Conservation (phyloP, 192 early-diverging fungal genomes). For the Coemansia nantahalensis region DNA sequence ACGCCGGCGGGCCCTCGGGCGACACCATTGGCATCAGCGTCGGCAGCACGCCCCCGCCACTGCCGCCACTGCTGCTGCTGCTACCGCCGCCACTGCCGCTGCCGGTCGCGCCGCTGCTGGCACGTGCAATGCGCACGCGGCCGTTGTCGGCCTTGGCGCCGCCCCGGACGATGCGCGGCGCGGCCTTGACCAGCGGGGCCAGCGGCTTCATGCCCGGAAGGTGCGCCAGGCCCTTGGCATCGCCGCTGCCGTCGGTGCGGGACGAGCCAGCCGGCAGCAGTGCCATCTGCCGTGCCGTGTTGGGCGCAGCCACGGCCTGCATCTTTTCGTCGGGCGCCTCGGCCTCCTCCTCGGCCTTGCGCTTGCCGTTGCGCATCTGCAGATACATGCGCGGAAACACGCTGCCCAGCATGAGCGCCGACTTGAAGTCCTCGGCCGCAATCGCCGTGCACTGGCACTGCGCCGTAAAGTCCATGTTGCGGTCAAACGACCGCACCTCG, state of each 20-base stretch:
- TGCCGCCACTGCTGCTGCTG: background rate
- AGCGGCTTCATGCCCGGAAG: conserved; percentile 19
- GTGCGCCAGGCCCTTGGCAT: conserved; percentile 3
- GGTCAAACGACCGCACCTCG: conserved; percentile 35
- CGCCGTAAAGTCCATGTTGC: conserved; percentile 31
- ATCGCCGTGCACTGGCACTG: conserved; percentile 36
- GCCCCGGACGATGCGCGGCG: conserved; percentile 1
- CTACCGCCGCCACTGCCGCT: background rate
- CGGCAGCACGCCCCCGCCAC: background rate
- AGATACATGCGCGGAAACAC: conserved; percentile 39
- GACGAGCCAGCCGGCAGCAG: conserved; percentile 5
- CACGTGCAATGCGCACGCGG: no score
- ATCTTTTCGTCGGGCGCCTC: conserved; percentile 2
- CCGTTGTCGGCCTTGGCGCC: no score
- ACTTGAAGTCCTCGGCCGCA: conserved; percentile 20
- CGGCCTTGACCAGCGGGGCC: conserved; percentile 20
- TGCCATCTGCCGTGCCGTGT: conserved; percentile 14
- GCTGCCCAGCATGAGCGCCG: conserved; percentile 38
- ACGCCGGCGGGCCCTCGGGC: conserved; percentile 14
- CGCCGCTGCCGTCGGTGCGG: conserved; percentile 1
- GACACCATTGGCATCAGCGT: conserved; percentile 13
- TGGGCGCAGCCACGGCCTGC: background rate
- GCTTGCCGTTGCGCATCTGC: conserved; percentile 26
- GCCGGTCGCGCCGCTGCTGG: background rate
- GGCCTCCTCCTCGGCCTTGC: conserved; percentile 15